Base-by-base conservation (phyloP, 2,329 filamentous ascomycete species). In the Bipolaris oryzae region DNA sequence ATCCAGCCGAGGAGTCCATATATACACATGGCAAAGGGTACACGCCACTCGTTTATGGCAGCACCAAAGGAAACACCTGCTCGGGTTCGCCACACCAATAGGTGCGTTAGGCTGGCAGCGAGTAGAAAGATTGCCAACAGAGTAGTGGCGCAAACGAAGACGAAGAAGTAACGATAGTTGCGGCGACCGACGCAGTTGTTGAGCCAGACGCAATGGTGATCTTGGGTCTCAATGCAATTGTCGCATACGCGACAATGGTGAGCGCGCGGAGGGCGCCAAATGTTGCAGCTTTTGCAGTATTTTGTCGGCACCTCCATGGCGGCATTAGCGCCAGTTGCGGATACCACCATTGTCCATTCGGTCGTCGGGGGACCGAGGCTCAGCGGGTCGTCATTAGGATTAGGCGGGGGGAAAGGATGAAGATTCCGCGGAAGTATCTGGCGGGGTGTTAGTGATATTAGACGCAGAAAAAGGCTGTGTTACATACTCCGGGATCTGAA, bases 241-340 rank as follows among this genome's bases (percentile, higher is more conserved):
- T 99, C 94, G 78, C 95, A 99, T 25, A 96, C 85, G 55, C 95
- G 90, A 78, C 95, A 99, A 78, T 99, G 95, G 73, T 99, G 96
- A 56, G 92, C 92, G 56, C 95, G 90, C 25, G 94, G 93, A 34
- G 95, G 95, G 2, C 95, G 90, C 95, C 95, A 99, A 66, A 99
- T 93, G 71, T 92, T 92, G 81, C 95, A 99, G 16, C 93, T 96
- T 74, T 93, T 94, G 84, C 95, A 99, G 79, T 96, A 97, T 79
- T 99, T 98, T 59, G 94, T 93, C 0, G 95, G 95, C 1, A 99
- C 93, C 74, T 99, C 95, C 91, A 99, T 97, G 5, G 93, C 93
- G 7, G 92, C 89, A 31, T 90, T 89, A 25, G 80, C 80, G 9
- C 86, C 87, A 57, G 88, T 89, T 35, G 89, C 86, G 9, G 92